These are phyloP conservation scores for Colletotrichum graminicola DNA, from an alignment of 2,329 filamentous ascomycete species.

Conservation along the genomic window DNA sequence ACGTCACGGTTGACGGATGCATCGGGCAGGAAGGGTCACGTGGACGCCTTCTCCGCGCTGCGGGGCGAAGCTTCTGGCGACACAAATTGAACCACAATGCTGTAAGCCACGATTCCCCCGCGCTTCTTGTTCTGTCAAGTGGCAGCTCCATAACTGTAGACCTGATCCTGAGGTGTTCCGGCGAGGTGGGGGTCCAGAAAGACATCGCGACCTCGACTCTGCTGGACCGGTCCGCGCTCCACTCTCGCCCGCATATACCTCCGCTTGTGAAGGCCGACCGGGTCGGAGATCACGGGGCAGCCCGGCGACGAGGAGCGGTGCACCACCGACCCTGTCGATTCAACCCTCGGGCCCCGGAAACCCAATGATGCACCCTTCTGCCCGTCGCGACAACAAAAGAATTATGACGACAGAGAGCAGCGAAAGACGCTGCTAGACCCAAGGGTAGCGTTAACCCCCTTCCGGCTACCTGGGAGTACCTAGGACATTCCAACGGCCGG, in stretches of 20 bases:
- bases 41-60: slow-evolving; percentile 35
- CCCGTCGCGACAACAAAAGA: neutral
- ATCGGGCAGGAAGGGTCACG: slow-evolving; percentile 26
- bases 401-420: slow-evolving; percentile 4
- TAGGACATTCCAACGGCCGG: slow-evolving; percentile 28
- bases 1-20: slow-evolving; percentile 2
- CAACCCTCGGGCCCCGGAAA: neutral
- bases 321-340: neutral
- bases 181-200: neutral
- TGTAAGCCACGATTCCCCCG: slow-evolving; percentile 3
- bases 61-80: slow-evolving; percentile 33
- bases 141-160: neutral
- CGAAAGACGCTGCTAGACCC: slow-evolving; percentile 1
- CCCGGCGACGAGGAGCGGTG: neutral
- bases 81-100: slow-evolving; percentile 14
- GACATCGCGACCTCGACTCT: slow-evolving; percentile 15
- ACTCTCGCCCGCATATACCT: neutral
- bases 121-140: neutral
- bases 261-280: slow-evolving; percentile 6
- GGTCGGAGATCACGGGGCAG: slow-evolving; percentile 1
- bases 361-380: neutral
- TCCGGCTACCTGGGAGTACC: neutral
- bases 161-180: neutral
- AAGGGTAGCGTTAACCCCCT: neutral
- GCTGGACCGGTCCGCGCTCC: slow-evolving; percentile 7